These are phyloP conservation scores for Acephala macrosclerotiorum DNA, from an alignment of 2,329 filamentous ascomycete genomes.

Conservation along the genomic window DNA sequence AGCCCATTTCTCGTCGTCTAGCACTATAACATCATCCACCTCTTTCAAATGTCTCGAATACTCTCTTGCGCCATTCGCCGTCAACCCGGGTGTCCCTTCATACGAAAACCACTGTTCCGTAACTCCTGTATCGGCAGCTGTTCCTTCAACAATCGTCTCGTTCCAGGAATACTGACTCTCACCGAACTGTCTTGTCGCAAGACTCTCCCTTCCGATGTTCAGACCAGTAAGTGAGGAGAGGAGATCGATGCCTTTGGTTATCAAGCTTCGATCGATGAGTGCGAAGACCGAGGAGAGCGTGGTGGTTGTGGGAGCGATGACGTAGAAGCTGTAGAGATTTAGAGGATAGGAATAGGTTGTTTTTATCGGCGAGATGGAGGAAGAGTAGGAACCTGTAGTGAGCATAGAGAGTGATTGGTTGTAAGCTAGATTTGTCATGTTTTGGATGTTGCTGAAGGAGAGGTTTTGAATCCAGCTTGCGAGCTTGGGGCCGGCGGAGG, in stretches of 20 bases:
- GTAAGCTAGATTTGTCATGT: conserved; percentile 43
- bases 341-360: conserved; percentile 42
- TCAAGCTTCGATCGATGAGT: conserved; percentile 42
- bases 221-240: conserved; percentile 38
- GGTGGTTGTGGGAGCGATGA: conserved; percentile 39
- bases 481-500: conserved; percentile 30
- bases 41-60: conserved; percentile 37
- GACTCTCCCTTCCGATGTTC: conserved; percentile 26
- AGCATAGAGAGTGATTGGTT: conserved; percentile 44
- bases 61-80: conserved; percentile 24
- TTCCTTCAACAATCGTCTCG: conserved; percentile 43
- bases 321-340: conserved; percentile 45
- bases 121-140: conserved; percentile 39
- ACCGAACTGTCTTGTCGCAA: conserved; percentile 41
- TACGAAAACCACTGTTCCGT: conserved; percentile 44
- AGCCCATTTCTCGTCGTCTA: conserved; percentile 34
- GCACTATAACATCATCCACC: conserved; percentile 36
- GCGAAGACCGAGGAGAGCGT: conserved; percentile 44
- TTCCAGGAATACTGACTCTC: conserved; percentile 46
- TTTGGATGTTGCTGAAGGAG: conserved; percentile 44
- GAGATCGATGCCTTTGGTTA: conserved; percentile 36
- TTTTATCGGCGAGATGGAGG: background rate
- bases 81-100: conserved; percentile 27
- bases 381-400: conserved; percentile 38
- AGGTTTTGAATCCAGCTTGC: conserved; percentile 41